A percentile compares a stretch with the other conserved stretches of the same genome.
These are phyloP conservation scores for Aspergillus quadricinctus DNA, from an alignment of 2,329 filamentous ascomycete genomes.

Conservation along the genomic window DNA sequence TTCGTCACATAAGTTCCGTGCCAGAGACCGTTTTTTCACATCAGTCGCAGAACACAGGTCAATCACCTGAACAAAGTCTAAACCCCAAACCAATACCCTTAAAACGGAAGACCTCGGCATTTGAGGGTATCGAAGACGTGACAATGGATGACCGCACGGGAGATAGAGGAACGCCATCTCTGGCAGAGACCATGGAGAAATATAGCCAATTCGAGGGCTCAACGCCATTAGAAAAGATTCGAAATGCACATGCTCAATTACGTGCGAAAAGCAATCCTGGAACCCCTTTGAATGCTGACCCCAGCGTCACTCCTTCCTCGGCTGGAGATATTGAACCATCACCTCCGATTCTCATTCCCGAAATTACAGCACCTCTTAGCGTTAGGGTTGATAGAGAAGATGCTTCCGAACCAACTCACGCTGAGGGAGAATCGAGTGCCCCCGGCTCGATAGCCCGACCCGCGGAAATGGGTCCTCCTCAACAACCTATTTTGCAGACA, in stretches of 20 bases:
- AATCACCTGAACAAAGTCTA: background rate
- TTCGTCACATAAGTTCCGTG: background rate
- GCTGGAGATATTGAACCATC: conserved; percentile 37
- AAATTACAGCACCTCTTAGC: conserved; percentile 32
- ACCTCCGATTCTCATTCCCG: conserved; percentile 22
- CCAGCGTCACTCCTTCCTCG: conserved; percentile 41
- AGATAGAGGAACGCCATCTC: conserved; percentile 12
- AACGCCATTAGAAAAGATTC: conserved; percentile 29
- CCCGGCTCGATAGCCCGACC: conserved; percentile 25
- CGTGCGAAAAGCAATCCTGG: conserved; percentile 17
- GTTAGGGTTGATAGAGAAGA: conserved; percentile 30
- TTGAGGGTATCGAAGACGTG: background rate
- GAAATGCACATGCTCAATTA: conserved; percentile 26
- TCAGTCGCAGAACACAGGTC: conserved; percentile 1
- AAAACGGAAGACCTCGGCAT: background rate
- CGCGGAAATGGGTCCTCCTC: conserved; percentile 21
- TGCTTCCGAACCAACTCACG: conserved; percentile 12
- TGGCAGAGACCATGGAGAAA: conserved; percentile 21
- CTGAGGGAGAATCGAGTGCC: conserved; percentile 17
- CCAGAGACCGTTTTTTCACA: background rate
- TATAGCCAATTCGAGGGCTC: conserved; percentile 25
- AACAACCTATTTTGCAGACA: conserved; percentile 25
- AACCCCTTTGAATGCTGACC: conserved; percentile 17
- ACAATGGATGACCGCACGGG: conserved; percentile 19
- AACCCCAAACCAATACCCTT: background rate